These are phyloP conservation scores for Volvox africanus DNA, from an alignment of 139 green algal genomes.

Conservation along the genomic window DNA sequence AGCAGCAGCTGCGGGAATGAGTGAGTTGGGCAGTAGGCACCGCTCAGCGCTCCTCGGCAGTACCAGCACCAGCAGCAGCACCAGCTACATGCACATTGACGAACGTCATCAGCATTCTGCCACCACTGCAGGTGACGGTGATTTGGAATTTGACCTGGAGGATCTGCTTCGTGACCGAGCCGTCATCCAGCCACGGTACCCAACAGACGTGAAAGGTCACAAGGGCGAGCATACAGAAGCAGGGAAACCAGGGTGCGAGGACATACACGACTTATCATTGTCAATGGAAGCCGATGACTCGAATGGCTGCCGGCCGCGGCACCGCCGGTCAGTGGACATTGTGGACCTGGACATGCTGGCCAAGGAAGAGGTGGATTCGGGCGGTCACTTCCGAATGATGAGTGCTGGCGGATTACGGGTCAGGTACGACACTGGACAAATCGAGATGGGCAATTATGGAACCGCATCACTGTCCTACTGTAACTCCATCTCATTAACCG, in stretches of 20 bases:
- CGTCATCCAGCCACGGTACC: slow-evolving; percentile 42
- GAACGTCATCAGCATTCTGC: background rate
- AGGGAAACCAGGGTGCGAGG: background rate
- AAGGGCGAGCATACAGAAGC: background rate
- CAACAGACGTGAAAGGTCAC: background rate
- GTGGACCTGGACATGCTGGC: slow-evolving; percentile 6
- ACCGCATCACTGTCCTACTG: too few species aligned
- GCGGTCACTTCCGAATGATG: too few species aligned
- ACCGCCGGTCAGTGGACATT: slow-evolving; percentile 24
- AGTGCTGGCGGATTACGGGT: too few species aligned
- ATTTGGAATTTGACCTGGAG: background rate
- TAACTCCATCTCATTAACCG: too few species aligned
- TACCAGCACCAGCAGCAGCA: background rate
- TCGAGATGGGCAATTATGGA: too few species aligned
- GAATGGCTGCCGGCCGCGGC: background rate
- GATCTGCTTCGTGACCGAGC: slow-evolving; percentile 22
- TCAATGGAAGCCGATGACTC: background rate
- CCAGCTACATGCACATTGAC: background rate
- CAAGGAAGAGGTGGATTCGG: background rate
- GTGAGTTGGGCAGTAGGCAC: background rate
- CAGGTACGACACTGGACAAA: too few species aligned
- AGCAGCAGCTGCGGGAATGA: background rate
- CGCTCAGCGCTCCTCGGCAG: background rate
- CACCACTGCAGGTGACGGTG: background rate
- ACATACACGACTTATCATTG: background rate